Conservation (phyloP, 768 basidiomycete species). For the Lactifluus hygrophoroides region DNA sequence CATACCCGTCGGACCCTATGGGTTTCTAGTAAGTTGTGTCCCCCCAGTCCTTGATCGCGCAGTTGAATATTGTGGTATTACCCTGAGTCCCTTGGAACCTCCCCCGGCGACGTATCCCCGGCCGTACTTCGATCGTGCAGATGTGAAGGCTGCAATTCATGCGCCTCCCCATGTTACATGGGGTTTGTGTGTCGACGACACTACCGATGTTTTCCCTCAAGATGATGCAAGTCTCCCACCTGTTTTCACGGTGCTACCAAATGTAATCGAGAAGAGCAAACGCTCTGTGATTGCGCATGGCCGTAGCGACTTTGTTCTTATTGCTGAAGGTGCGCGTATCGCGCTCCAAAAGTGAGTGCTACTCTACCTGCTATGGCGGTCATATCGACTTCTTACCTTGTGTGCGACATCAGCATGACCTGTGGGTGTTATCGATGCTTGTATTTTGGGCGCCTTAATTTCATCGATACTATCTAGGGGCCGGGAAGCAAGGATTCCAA, state of each 20-base stretch:
- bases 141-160: conserved; percentile 66
- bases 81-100: too few species aligned
- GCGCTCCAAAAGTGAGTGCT: conserved; percentile 31
- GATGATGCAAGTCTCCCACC: conserved; percentile 57
- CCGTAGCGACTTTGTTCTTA: conserved; percentile 61
- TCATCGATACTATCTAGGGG: conserved; percentile 35
- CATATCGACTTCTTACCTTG: not conserved
- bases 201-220: conserved; percentile 56
- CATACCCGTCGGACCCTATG: conserved; percentile 69
- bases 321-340: conserved; percentile 50
- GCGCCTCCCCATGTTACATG: conserved; percentile 54
- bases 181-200: conserved; percentile 50
- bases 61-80: conserved; percentile 18
- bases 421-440: not conserved
- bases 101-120: conserved; percentile 50
- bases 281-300: conserved; percentile 65
- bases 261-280: conserved; percentile 66
- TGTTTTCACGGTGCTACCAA: conserved; percentile 52
- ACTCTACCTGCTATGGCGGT: not conserved
- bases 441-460: not conserved
- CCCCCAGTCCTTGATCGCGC: not conserved
- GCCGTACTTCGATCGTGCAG: conserved; percentile 58
- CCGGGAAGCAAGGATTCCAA: conserved; percentile 65
- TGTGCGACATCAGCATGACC: conserved; percentile 7
- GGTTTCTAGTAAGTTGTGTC: conserved; percentile 54